phyloP scores from a whole-genome alignment of 768 basidiomycete species.

The Lentinula guzmanii region DNA sequence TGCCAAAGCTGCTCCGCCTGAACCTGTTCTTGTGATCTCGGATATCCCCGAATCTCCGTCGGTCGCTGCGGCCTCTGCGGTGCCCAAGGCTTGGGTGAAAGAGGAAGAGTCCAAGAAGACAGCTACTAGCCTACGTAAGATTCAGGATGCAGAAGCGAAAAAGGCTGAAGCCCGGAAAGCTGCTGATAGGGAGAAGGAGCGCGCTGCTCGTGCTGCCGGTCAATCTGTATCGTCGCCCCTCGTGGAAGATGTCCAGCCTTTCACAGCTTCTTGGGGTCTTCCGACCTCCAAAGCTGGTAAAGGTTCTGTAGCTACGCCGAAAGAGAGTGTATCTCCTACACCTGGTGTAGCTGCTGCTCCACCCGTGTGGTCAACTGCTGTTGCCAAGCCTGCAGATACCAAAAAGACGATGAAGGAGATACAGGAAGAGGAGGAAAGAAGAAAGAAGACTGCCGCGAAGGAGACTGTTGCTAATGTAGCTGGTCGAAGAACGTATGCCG shows the following conservation, averaged over 20 bases:
- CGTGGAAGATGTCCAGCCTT: slow-evolving; percentile 52
- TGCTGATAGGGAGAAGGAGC: slow-evolving; percentile 68
- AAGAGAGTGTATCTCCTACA: slow-evolving; percentile 33
- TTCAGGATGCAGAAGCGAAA: slow-evolving; percentile 89
- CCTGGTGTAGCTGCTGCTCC: slow-evolving; percentile 18
- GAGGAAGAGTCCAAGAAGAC: slow-evolving; percentile 64
- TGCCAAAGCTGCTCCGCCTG: slow-evolving; percentile 12
- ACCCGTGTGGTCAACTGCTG: slow-evolving; percentile 68
- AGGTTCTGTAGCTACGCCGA: slow-evolving; percentile 30
- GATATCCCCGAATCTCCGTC: slow-evolving; percentile 10
- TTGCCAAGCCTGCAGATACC: slow-evolving; percentile 41
- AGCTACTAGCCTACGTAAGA: slow-evolving; percentile 79
- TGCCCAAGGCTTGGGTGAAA: slow-evolving; percentile 55
- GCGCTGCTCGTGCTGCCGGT: slow-evolving; percentile 42
- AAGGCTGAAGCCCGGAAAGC: slow-evolving; percentile 72
- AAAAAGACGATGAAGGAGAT: slow-evolving; percentile 99
- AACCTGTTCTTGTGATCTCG: slow-evolving; percentile 11
- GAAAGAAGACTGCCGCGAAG: slow-evolving; percentile 63
- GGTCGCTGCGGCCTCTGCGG: slow-evolving; percentile 19
- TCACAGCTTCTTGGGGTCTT: slow-evolving; percentile 78
- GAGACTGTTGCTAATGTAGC: slow-evolving; percentile 52
- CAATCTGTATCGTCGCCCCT: slow-evolving; percentile 24
- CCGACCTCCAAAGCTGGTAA: slow-evolving; percentile 76
- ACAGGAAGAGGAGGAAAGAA: slow-evolving; percentile 91
- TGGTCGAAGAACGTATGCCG: slow-evolving; percentile 71